Evolutionary conservation across 257 asterid genomes (phyloP).

Genomic region (Capsicum baccatum): DNA sequence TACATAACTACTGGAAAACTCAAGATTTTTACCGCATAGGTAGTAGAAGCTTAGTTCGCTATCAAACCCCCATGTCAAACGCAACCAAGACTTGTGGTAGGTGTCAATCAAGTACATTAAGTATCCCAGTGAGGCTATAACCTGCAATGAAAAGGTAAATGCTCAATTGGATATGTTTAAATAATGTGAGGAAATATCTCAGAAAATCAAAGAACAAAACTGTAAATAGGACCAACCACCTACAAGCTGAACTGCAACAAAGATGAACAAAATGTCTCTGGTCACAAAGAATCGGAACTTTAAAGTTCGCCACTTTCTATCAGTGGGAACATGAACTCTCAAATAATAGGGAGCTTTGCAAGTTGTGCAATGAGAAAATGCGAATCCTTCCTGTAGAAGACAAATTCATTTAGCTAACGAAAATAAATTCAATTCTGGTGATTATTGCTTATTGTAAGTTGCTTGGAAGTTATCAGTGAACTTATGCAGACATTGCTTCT

Average conservation of each 20-base stretch:
- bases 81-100: constrained; percentile 77
- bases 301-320: constrained; percentile 86
- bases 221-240: constrained; percentile 38
- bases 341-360: constrained; percentile 93
- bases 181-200: constrained; percentile 26
- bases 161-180: constrained; percentile 11
- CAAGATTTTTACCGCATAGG: constrained; percentile 70
- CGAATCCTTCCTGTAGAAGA: constrained; percentile 81
- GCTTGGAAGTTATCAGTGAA: background rate
- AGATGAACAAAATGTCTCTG: constrained; percentile 85
- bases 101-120: constrained; percentile 70
- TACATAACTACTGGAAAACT: constrained; percentile 22
- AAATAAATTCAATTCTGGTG: background rate
- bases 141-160: constrained; percentile 52
- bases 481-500: constrained; percentile 22
- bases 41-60: constrained; percentile 82
- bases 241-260: constrained; percentile 85
- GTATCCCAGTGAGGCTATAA: constrained; percentile 71
- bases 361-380: constrained; percentile 95
- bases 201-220: constrained; percentile 19
- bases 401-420: background rate
- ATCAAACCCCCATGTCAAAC: constrained; percentile 79
- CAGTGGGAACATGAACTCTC: constrained; percentile 80
- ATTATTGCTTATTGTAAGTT: constrained; percentile 11
- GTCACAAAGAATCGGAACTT: constrained; percentile 95